phyloP scores from a whole-genome alignment of 257 asterid genomes.

The Jacaranda mimosifolia region DNA sequence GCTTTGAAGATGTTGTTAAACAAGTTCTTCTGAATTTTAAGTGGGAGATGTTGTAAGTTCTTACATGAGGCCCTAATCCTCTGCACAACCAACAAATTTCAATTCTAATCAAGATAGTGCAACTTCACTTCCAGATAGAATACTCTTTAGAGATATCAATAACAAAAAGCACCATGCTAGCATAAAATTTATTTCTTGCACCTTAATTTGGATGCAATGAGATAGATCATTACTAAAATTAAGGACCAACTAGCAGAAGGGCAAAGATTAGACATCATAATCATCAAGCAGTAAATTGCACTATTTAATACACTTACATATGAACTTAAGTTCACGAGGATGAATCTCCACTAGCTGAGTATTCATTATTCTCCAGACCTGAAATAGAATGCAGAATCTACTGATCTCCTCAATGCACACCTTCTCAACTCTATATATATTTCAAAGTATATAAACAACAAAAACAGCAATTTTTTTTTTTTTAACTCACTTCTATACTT shows the following conservation, averaged over 20 bases:
- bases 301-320: constrained; percentile 53
- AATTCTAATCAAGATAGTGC: not conserved
- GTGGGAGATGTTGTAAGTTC: not conserved
- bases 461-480: not conserved
- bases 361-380: constrained; percentile 57
- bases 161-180: not conserved
- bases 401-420: constrained; percentile 9
- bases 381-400: constrained; percentile 35
- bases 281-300: constrained; percentile 8
- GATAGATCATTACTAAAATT: not conserved
- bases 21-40: not conserved
- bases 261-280: constrained; percentile 15
- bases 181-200: not conserved
- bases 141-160: constrained; percentile 21
- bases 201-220: constrained; percentile 19
- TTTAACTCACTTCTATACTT: not conserved
- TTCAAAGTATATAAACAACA: not conserved
- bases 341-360: constrained; percentile 69
- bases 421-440: not conserved
- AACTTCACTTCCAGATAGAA: constrained; percentile 18
- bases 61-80: not conserved
- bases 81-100: constrained; percentile 6
- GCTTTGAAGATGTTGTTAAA: not conserved
- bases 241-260: constrained; percentile 21
- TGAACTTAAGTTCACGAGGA: constrained; percentile 84